Base-by-base conservation (phyloP, 345 rosid species). In the Bruguiera gymnorhiza region DNA sequence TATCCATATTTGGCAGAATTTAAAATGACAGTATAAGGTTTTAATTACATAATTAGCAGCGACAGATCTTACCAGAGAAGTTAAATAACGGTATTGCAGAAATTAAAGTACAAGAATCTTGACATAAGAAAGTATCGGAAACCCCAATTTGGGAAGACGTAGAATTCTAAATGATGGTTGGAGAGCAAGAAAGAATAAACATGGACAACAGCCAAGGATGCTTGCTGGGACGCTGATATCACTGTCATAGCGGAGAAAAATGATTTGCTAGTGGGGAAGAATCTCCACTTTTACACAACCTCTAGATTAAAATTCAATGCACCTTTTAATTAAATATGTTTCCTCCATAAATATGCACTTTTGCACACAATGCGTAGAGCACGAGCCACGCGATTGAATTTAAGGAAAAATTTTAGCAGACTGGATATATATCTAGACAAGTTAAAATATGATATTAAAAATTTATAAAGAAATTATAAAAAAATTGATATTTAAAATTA, bases 121-220 rank as follows among this genome's bases (percentile, higher is more conserved):
- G 67, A 65, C 57, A 20, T 3, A 27, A 32, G 15, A 57, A 73
- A 57, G 71, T 74, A 76, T 76, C 74, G 64, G 76, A 67, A 72
- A 67, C 80, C 63, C 67, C 69, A 37, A 9, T 60, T 6, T 32
- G 68, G 66, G 69, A 63, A 63, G 75, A 69, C 55, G 70, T 60
- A 65, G 57, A 71, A 75, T 73, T 73, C 67, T 50, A 29, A 23
- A 46, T 32, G 66, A 36, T 37, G 19, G 29, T 54, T 51, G 61
- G 59, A 65, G 57, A 61, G 65, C 37, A 39, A 31, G 55, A 63
- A 51, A 62, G 60, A 67, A 77, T 23, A 39, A 54, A 56, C 19
- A 64, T 73, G 81, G 77, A 68, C 68, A 73, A 77, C 74, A 71
- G 65, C 68, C 5, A 52, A 58, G 66, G 50, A 13, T 43, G 50